Evolutionary conservation across 495 filamentous ascomycete genomes (phyloP).

Genomic region (Chaetomium cochliodes): DNA sequence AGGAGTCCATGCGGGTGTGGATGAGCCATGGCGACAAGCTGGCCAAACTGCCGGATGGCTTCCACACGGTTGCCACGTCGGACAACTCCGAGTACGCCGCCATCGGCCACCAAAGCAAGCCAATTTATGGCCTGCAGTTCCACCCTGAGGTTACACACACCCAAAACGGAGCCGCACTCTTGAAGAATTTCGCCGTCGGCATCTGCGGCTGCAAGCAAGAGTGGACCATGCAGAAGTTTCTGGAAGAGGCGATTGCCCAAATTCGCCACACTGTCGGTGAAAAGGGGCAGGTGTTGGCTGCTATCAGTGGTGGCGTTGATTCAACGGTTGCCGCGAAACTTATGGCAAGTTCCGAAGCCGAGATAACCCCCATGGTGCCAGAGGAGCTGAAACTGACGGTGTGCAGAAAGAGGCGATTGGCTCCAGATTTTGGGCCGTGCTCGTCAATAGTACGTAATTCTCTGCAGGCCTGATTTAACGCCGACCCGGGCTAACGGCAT

Average conservation of each 20-base stretch:
- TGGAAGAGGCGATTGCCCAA: constrained; percentile 70
- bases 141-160: constrained; percentile 84
- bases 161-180: constrained; percentile 58
- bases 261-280: constrained; percentile 77
- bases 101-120: constrained; percentile 71
- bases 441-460: constrained; percentile 64
- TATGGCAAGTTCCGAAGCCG: constrained; percentile 48
- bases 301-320: constrained; percentile 89
- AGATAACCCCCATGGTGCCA: neutral
- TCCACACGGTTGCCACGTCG: constrained; percentile 70
- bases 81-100: constrained; percentile 71
- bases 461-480: constrained; percentile 1
- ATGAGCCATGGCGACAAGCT: constrained; percentile 93
- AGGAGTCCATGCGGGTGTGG: constrained; percentile 62
- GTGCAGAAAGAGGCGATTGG: constrained; percentile 59
- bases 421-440: constrained; percentile 82
- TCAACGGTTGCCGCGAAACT: constrained; percentile 85
- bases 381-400: constrained; percentile 14
- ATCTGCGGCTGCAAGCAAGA: constrained; percentile 72
- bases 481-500: constrained; percentile 35
- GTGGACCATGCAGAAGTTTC: constrained; percentile 82
- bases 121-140: constrained; percentile 73
- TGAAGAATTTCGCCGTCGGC: constrained; percentile 76
- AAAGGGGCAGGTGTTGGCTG: constrained; percentile 78
- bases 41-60: constrained; percentile 64